phyloP scores from a whole-genome alignment of 257 asterid genomes.

The Solanum tarijense region DNA sequence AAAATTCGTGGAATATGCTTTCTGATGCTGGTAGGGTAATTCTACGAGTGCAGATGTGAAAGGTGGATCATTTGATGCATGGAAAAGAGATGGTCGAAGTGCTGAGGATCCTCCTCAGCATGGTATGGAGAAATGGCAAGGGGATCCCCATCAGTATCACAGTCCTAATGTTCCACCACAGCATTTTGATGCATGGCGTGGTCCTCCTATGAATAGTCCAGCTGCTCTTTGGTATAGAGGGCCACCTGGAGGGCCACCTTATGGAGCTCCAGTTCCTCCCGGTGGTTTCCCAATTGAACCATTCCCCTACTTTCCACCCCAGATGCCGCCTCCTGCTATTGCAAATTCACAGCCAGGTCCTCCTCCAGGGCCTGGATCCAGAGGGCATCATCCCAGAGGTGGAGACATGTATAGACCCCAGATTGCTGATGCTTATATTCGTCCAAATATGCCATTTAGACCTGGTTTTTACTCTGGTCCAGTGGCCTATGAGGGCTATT shows the following conservation, averaged over 20 bases:
- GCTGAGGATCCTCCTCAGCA: constrained; percentile 46
- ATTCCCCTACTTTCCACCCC: constrained; percentile 68
- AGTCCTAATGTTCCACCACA: constrained; percentile 53
- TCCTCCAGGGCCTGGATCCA: constrained; percentile 51
- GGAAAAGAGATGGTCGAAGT: constrained; percentile 48
- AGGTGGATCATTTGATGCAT: constrained; percentile 32
- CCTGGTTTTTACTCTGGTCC: constrained; percentile 89
- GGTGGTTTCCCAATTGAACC: constrained; percentile 83
- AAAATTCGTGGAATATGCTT: background rate
- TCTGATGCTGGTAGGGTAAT: background rate
- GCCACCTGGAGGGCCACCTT: constrained; percentile 70
- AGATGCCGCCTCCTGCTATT: constrained; percentile 59
- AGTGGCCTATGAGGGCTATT: constrained; percentile 65
- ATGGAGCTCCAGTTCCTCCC: constrained; percentile 58
- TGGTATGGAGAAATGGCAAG: constrained; percentile 65
- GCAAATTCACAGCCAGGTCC: constrained; percentile 58
- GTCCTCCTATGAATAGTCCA: constrained; percentile 66
- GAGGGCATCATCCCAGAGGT: constrained; percentile 75
- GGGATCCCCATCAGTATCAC: constrained; percentile 54
- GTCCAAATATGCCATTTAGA: constrained; percentile 67
- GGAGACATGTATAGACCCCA: constrained; percentile 77
- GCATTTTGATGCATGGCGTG: constrained; percentile 80
- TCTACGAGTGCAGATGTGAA: constrained; percentile 41
- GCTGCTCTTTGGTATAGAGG: constrained; percentile 81
- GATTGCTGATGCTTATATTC: constrained; percentile 64